phyloP scores from a whole-genome alignment of 2,329 filamentous ascomycete species.

The Diaporthe capsici region DNA sequence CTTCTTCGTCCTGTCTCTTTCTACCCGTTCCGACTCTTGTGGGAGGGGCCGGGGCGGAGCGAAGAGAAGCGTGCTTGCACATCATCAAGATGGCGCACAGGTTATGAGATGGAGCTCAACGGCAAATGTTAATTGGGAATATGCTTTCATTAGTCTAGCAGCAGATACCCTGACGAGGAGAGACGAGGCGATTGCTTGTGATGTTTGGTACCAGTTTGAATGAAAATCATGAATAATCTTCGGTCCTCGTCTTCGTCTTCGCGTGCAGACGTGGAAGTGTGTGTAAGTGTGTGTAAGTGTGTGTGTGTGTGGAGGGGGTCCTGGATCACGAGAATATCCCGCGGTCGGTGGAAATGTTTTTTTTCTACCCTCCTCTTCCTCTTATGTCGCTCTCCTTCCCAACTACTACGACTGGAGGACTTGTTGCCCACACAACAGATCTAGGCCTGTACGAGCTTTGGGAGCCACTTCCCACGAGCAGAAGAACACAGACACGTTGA shows the following conservation, averaged over 20 bases:
- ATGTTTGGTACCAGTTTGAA: constrained; percentile 26
- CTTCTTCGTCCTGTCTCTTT: not conserved
- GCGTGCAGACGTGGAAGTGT: not conserved
- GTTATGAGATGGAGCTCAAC: constrained; percentile 13
- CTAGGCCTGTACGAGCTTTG: not conserved
- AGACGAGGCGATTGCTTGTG: constrained; percentile 36
- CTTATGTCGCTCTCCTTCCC: not conserved
- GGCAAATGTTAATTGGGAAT: constrained; percentile 24
- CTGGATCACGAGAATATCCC: constrained; percentile 7
- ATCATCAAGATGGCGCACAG: not conserved
- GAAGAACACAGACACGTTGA: not conserved
- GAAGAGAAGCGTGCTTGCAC: not conserved
- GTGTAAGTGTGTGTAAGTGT: not conserved
- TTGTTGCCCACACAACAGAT: not conserved
- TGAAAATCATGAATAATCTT: not conserved
- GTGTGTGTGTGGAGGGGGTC: not conserved
- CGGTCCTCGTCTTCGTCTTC: not conserved
- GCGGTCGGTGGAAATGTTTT: not conserved
- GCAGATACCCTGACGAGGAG: constrained; percentile 42
- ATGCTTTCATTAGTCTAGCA: constrained; percentile 39
- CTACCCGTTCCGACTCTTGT: not conserved
- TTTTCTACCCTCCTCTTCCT: not conserved
- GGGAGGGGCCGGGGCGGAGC: too few relatives aligned
- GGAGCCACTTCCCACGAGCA: not conserved
- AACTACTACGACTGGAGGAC: too few relatives aligned